Base-by-base conservation (phyloP, 768 basidiomycete species). In the Lentinus tigrinus region DNA sequence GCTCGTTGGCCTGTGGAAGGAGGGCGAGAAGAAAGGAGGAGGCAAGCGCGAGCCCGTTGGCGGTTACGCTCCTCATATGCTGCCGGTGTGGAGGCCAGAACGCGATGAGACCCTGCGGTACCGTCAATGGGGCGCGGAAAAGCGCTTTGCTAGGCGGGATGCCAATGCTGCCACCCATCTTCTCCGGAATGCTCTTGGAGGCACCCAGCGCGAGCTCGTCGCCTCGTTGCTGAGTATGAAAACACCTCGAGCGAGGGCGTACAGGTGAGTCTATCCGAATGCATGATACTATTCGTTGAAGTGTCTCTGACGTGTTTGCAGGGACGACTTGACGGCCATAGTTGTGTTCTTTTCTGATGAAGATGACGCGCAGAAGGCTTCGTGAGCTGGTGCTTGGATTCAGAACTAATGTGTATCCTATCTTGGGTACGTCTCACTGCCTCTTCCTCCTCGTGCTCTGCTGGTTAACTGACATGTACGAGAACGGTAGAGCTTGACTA, bases 141-240 rank as follows among this genome's bases (percentile, higher is more conserved):
- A 81, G 64, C 66, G 52, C 36, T 81, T 81, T 54, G 65, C 77
- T 47, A 70, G 73, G 60, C 66, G 69, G 50, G 77, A 81, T 58
- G 62, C 58, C n/a, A 82, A 82, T 57, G 77, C 75, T 23, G 76
- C 77, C 0, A 77, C 76, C 6, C 83, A 85, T 69, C 61, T 87
- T 28, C 70, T 78, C 34, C 70, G 82, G 51, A 85, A 85, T 60
- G 81, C 81, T 1, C 70, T 85, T 0, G 82, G 82, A 7, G 83
- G 84, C 1, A 79, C 77, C 4, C 73, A 82, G 65, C 47, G 63
- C 21, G 76, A 81, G 61, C 67, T 80, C 40, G 72, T 70, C 47
- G 68, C 66, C 17, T 74, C 78, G 1, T 65, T 85, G 52, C 56
- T 81, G 50, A 66, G 62, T 47, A 70, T 80, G 62, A 70, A 66